Evolutionary conservation across 495 filamentous ascomycete species (phyloP), one percentile per base, ranked within the genome.

Genomic region (Trichoderma asperelloides): DNA sequence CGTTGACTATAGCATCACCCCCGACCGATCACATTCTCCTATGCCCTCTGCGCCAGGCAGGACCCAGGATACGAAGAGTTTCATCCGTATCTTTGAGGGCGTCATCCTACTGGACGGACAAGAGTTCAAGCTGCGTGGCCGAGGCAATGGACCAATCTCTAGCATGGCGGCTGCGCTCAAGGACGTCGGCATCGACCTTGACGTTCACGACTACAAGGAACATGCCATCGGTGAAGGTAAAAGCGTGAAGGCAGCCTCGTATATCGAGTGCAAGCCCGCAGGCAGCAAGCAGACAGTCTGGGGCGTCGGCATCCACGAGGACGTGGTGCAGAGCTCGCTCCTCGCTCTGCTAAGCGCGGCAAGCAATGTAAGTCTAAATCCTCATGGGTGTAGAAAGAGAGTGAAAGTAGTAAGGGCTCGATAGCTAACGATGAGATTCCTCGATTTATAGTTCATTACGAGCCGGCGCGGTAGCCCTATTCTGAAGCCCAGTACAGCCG

Each of bases 261-360:
- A 93, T 71, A 97, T 98, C 68, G 90, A 98, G 77, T 96, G 92
- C 76, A 90, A 86, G 49, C 85, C 89, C 45, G 78, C 86, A n/a
- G 87, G 87, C 21, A 86, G 81, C 57, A 81, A 81, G 39, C 80
- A 90, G 66, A 88, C 84, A 70, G 91, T 97, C 13, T 98, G 95
- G 96, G 95, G 95, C 70, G 91, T 98, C 25, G 95, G 94, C 64
- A 91, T 98, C 69, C 91, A 97, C 76, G 88, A 94, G 72, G 95
- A 98, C 79, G 91, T 96, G 45, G 92, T 96, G 16, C 92, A 97
- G 78, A 92, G 91, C 70, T 92, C 88, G 77, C 83, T 98, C 74
- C 91, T 93, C 75, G 94, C 95, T 49, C 82, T 98, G 60, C 80
- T 98, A 72, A 88, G 87, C 66, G 95, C 95, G 40, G 95, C 95